Evolutionary conservation across 805 yeast species (phyloP).

Genomic region (Crinitomyces ghanaensis): DNA sequence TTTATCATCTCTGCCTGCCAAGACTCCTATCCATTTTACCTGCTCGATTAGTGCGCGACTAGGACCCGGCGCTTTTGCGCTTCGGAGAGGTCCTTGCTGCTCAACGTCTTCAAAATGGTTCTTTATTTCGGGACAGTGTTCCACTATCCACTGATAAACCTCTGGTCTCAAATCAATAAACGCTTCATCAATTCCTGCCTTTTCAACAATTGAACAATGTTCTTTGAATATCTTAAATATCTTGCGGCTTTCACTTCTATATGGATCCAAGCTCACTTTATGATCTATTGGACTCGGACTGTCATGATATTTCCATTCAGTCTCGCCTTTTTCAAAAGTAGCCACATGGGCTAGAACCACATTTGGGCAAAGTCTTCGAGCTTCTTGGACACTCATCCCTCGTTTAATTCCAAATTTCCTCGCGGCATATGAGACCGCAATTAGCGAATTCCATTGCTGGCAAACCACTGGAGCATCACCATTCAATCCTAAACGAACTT

Average conservation of each 20-base stretch:
- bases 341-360: conserved; percentile 84
- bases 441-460: conserved; percentile 82
- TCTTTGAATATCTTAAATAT: conserved; percentile 53
- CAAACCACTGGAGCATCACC: conserved; percentile 79
- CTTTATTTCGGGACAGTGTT: conserved; percentile 40
- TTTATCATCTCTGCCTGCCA: background rate
- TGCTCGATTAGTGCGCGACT: too few relatives aligned
- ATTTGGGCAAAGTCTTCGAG: conserved; percentile 63
- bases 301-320: conserved; percentile 63
- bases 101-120: too few relatives aligned
- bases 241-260: conserved; percentile 75
- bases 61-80: too few relatives aligned
- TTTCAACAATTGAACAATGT: conserved; percentile 63
- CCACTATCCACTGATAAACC: conserved; percentile 35
- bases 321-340: conserved; percentile 78
- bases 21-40: too few relatives aligned
- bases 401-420: conserved; percentile 70
- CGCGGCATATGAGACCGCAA: conserved; percentile 79
- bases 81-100: too few relatives aligned
- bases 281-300: conserved; percentile 46
- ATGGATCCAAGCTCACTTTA: conserved; percentile 86
- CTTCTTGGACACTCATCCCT: conserved; percentile 60
- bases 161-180: conserved; percentile 72
- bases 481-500: conserved; percentile 53
- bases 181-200: conserved; percentile 93